Evolutionary conservation across 2,329 filamentous ascomycete genomes (phyloP), one percentile per base, ranked within the genome.

Genomic region (Leptographium procerum): DNA sequence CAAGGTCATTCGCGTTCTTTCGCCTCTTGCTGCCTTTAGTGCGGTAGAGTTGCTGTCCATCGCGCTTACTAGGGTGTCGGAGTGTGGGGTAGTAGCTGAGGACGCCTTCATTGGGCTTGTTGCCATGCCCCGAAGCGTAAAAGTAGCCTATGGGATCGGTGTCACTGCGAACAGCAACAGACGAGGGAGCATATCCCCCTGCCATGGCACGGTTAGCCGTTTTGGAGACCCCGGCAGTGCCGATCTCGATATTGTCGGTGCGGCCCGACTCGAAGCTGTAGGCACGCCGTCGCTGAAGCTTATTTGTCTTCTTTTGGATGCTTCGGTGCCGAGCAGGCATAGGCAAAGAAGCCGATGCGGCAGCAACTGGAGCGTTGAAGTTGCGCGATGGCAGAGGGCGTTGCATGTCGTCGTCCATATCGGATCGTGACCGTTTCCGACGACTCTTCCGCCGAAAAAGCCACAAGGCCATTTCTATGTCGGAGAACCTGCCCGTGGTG

Each of bases 11-110:
- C 64, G 61, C 60, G 54, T 86, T 85, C 66, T 86, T 85, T 65
- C 86, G 83, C 72, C 89, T 92, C 73, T 89, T 95, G 75, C 84
- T 91, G 47, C 87, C 87, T 67, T 84, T 89, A 61, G 86, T 85
- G 60, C 85, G 82, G 56, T 82, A 72, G 28, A 75, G 75, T 55
- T 84, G 81, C 63, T 80, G 77, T 59, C 78, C 77, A 62, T 77
- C 77, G 65, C 82, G 81, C 69, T 86, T 88, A 64, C 77, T 78
- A 29, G 63, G 52, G 72, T 83, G 78, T 72, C 83, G 78, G 31
- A 85, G 69, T 10, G 82, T 85, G 7, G 78, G 77, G 68, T 64
- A 73, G 69, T 69, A 62, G 56, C 62, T 57, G 58, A 67, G 62
- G 59, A 65, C 19, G 45, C 29, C 19, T 10, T 26, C 45, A 1